These are phyloP conservation scores for Corylus americana DNA, from an alignment of 306 rosid species.

Conservation along the genomic window DNA sequence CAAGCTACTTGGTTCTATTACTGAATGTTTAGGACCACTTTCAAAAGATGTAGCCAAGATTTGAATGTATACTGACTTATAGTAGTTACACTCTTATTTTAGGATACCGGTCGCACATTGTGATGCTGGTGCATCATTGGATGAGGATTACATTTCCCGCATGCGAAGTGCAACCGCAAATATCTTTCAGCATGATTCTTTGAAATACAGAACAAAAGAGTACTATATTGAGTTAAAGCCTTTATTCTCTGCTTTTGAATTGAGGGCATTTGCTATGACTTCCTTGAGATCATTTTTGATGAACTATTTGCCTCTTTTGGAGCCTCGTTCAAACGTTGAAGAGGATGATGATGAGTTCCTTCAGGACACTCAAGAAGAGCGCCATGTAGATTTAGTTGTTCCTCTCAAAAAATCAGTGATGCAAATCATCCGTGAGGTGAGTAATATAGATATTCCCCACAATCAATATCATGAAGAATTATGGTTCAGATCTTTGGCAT, in stretches of 20 bases:
- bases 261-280: constrained; percentile 49
- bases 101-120: constrained; percentile 63
- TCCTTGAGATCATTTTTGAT: constrained; percentile 66
- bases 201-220: constrained; percentile 53
- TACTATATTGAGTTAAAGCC: constrained; percentile 71
- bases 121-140: constrained; percentile 65
- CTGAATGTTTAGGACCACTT: background rate
- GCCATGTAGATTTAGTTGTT: constrained; percentile 48
- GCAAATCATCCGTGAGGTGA: constrained; percentile 87
- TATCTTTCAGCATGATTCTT: constrained; percentile 52
- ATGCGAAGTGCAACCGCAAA: constrained; percentile 41
- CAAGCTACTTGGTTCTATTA: background rate
- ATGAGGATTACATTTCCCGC: constrained; percentile 52
- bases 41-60: constrained; percentile 16
- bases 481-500: constrained; percentile 12
- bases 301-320: constrained; percentile 82
- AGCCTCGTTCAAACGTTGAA: constrained; percentile 66
- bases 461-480: constrained; percentile 12
- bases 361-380: constrained; percentile 40
- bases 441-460: constrained; percentile 15
- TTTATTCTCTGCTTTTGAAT: constrained; percentile 70
- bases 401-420: constrained; percentile 80
- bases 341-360: constrained; percentile 69
- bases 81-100: constrained; percentile 41
- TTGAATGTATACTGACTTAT: constrained; percentile 24